These are phyloP conservation scores for Brasilioporus rufonigricans DNA, from an alignment of 768 basidiomycete species.

Conservation along the genomic window DNA sequence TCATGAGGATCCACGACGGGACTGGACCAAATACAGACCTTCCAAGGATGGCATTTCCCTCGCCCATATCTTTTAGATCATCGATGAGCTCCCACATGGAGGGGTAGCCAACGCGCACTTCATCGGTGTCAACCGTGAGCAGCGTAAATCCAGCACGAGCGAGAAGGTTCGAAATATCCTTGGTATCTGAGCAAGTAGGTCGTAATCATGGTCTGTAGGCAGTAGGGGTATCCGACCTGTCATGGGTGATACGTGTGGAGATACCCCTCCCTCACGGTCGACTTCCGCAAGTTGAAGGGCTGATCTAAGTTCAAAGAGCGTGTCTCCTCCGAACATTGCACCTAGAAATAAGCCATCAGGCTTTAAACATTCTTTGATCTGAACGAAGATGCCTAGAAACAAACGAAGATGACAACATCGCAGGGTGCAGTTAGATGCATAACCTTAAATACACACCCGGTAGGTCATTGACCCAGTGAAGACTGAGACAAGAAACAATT, in stretches of 20 bases:
- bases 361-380: slow-evolving; percentile 78
- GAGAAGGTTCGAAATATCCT: slow-evolving; percentile 90
- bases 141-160: slow-evolving; percentile 91
- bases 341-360: slow-evolving; percentile 95
- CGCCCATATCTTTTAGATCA: slow-evolving; percentile 96
- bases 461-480: slow-evolving; percentile 98
- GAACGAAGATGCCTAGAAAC: slow-evolving; percentile 69
- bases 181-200: slow-evolving; percentile 59
- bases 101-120: slow-evolving; percentile 87
- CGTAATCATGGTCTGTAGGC: not conserved
- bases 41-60: slow-evolving; percentile 87
- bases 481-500: slow-evolving; percentile 83
- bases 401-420: not conserved
- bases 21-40: slow-evolving; percentile 43
- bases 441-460: slow-evolving; percentile 57
- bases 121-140: slow-evolving; percentile 94
- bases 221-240: slow-evolving; percentile 56
- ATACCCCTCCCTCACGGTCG: slow-evolving; percentile 93
- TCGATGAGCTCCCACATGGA: slow-evolving; percentile 95
- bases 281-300: slow-evolving; percentile 90
- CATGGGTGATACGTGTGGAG: slow-evolving; percentile 97
- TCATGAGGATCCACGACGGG: not conserved
- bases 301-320: slow-evolving; percentile 93
- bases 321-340: slow-evolving; percentile 94
- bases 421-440: not conserved